phyloP scores from a whole-genome alignment of 768 basidiomycete species.

The Strobilomyces confusus region DNA sequence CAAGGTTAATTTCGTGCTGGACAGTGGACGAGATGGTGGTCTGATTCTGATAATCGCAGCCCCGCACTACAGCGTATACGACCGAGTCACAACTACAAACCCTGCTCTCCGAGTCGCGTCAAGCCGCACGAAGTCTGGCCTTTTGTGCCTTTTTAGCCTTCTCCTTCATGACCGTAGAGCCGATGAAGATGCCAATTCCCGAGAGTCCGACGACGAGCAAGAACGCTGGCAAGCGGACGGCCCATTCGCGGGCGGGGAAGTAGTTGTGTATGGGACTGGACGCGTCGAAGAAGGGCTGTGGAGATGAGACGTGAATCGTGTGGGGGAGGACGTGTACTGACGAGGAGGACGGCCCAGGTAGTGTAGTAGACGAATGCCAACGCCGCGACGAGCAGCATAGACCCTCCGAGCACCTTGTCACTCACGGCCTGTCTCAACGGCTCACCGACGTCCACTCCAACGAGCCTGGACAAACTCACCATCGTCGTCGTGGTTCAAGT shows the following conservation, averaged over 20 bases:
- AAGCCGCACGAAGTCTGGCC: conserved; percentile 59
- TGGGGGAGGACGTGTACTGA: conserved; percentile 34
- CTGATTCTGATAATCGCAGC: neutral
- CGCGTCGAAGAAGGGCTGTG: conserved; percentile 76
- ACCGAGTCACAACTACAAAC: neutral
- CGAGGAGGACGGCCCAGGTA: conserved; percentile 84
- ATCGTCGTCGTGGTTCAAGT: conserved; percentile 12
- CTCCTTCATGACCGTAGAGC: conserved; percentile 69
- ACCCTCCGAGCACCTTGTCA: conserved; percentile 76
- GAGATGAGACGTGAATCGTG: conserved; percentile 7
- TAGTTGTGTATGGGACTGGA: conserved; percentile 68
- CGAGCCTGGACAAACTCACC: conserved; percentile 17
- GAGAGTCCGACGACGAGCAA: conserved; percentile 76
- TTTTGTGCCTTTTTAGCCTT: conserved; percentile 64
- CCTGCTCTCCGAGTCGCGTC: conserved; percentile 12
- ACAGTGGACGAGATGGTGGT: neutral
- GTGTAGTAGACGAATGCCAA: conserved; percentile 88
- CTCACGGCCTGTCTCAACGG: conserved; percentile 54
- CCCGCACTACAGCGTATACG: neutral
- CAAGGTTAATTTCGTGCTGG: neutral
- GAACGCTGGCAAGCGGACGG: conserved; percentile 79
- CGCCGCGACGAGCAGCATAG: conserved; percentile 75
- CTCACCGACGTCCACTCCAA: neutral
- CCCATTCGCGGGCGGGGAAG: conserved; percentile 93
- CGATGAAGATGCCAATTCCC: conserved; percentile 80